phyloP scores from a whole-genome alignment of 169 alveolate genomes.

The Eimeria maxima region DNA sequence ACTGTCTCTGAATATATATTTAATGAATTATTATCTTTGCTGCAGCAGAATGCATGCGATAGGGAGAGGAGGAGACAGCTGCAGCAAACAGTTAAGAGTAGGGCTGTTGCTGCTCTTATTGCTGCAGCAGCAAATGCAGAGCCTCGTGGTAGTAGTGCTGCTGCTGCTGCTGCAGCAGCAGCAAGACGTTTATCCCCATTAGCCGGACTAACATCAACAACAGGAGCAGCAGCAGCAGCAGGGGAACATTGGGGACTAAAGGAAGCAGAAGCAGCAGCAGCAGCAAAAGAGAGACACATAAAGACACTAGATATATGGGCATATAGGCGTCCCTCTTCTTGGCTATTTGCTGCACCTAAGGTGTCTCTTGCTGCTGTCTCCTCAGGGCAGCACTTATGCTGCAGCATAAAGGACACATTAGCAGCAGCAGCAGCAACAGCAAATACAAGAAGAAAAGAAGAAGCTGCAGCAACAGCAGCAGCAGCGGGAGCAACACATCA shows the following conservation, averaged over 20 bases:
- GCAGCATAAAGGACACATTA: slow-evolving; percentile 13
- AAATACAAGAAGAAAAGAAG: background rate
- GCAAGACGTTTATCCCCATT: background rate
- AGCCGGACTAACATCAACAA: no score
- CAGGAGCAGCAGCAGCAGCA: slow-evolving; percentile 35
- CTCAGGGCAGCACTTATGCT: slow-evolving; percentile 24
- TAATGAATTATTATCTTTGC: slow-evolving; percentile 16
- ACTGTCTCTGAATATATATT: background rate
- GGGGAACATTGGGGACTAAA: background rate
- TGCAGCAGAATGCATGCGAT: slow-evolving; percentile 68
- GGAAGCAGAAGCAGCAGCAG: slow-evolving; percentile 37
- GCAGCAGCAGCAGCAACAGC: slow-evolving; percentile 31
- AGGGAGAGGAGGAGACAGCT: slow-evolving; percentile 77
- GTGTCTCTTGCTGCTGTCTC: slow-evolving; percentile 50
- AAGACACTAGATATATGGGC: background rate
- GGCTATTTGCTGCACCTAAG: slow-evolving; percentile 22
- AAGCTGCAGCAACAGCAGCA: background rate
- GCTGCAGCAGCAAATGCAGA: slow-evolving; percentile 71
- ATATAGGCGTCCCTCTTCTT: background rate
- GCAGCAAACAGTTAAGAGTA: slow-evolving; percentile 66
- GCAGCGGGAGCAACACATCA: background rate
- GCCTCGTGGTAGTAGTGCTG: background rate
- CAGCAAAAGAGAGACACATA: background rate
- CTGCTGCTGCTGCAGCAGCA: slow-evolving; percentile 8
- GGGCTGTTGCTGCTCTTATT: slow-evolving; percentile 73